Evolutionary conservation across 1,139 yeast genomes (phyloP).

Genomic region (Yamadazyma spencermartinsiae): DNA sequence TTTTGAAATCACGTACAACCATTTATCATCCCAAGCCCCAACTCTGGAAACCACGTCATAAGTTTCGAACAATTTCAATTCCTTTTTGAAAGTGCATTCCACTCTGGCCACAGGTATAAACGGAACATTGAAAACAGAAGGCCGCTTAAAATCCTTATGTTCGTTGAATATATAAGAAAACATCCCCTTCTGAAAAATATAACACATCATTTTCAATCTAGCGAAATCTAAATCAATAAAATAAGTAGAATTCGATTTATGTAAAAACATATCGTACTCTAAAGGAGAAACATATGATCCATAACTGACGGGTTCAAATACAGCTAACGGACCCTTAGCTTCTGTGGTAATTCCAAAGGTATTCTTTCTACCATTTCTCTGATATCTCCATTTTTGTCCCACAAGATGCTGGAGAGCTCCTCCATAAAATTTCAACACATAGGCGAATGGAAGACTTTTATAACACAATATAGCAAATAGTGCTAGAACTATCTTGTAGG

Average conservation of each 20-base stretch:
- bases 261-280: slow-evolving; percentile 84
- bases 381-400: slow-evolving; percentile 29
- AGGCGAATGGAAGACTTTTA: slow-evolving; percentile 72
- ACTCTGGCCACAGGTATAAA: slow-evolving; percentile 80
- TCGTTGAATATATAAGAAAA: slow-evolving; percentile 43
- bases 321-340: slow-evolving; percentile 23
- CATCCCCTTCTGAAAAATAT: slow-evolving; percentile 54
- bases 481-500: slow-evolving; percentile 9
- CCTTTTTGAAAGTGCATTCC: slow-evolving; percentile 66
- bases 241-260: slow-evolving; percentile 85
- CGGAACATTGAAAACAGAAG: slow-evolving; percentile 43
- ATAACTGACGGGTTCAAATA: slow-evolving; percentile 49
- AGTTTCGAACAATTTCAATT: slow-evolving; percentile 64
- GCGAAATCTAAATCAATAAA: slow-evolving; percentile 82
- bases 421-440: slow-evolving; percentile 61
- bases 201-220: slow-evolving; percentile 61
- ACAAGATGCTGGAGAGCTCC: slow-evolving; percentile 42
- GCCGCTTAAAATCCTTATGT: slow-evolving; percentile 29
- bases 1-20: slow-evolving; percentile 73
- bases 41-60: slow-evolving; percentile 61
- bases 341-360: slow-evolving; percentile 30
- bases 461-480: slow-evolving; percentile 13
- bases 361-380: slow-evolving; percentile 26
- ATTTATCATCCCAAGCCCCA: slow-evolving; percentile 84
- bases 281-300: slow-evolving; percentile 67